phyloP scores from a whole-genome alignment of 2,329 filamentous ascomycete genomes.

The Diaporthe aspalathi region DNA sequence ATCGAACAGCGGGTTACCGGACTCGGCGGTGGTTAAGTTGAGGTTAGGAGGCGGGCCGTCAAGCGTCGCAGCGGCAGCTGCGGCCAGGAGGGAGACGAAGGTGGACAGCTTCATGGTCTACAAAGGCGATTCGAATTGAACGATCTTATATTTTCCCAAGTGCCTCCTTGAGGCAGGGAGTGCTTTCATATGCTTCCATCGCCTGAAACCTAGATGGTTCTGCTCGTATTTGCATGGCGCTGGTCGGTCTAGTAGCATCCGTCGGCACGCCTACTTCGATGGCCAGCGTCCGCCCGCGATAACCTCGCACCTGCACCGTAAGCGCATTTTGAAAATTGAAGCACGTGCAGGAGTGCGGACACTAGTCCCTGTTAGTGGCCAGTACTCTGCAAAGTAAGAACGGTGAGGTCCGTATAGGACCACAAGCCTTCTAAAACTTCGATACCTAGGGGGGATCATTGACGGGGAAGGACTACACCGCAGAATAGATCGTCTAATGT shows the following conservation, averaged over 20 bases:
- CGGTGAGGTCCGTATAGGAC: background rate
- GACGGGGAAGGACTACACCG: background rate
- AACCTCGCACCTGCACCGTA: background rate
- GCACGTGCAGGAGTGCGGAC: background rate
- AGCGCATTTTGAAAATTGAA: background rate
- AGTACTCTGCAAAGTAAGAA: background rate
- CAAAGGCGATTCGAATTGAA: too few species aligned
- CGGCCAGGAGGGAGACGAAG: background rate
- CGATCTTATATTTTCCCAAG: background rate
- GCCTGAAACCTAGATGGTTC: background rate
- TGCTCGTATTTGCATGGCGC: background rate
- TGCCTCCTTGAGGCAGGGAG: background rate
- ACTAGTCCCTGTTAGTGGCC: background rate
- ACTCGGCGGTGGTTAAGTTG: slow-evolving; percentile 17
- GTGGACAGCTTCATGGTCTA: background rate
- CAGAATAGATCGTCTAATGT: background rate
- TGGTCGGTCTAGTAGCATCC: background rate
- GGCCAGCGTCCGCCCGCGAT: background rate
- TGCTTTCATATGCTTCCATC: background rate
- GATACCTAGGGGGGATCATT: background rate
- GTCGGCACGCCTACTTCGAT: background rate
- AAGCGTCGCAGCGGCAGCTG: background rate
- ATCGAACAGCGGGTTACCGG: slow-evolving; percentile 13
- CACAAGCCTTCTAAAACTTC: background rate
- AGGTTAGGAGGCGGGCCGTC: background rate